A percentile compares a stretch with the other conserved stretches of the same genome.
phyloP scores from a whole-genome alignment of 495 filamentous ascomycete species.

The Neurospora terricola region DNA sequence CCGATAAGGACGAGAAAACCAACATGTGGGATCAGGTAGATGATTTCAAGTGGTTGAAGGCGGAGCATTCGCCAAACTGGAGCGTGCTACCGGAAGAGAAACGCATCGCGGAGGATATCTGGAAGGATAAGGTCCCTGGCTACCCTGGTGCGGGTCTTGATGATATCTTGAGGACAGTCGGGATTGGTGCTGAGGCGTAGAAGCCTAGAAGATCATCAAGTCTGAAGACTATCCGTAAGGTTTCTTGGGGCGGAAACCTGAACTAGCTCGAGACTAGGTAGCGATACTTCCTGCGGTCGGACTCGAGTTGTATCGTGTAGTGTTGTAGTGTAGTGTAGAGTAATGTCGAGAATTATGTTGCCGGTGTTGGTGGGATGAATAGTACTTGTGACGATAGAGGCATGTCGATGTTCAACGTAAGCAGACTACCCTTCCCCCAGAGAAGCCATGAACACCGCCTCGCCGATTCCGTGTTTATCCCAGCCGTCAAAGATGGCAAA shows the following conservation, averaged over 20 bases:
- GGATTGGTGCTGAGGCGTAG: constrained; percentile 22
- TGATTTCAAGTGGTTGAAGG: constrained; percentile 95
- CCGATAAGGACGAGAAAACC: constrained; percentile 21
- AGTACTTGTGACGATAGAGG: neutral
- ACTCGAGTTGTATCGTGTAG: neutral
- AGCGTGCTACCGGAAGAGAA: constrained; percentile 51
- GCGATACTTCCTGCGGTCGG: neutral
- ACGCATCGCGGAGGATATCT: constrained; percentile 52
- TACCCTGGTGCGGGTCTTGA: constrained; percentile 51
- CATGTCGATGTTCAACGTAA: neutral
- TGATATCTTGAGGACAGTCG: constrained; percentile 55
- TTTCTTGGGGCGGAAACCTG: neutral
- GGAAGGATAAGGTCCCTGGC: constrained; percentile 60
- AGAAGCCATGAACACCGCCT: neutral
- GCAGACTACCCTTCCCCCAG: neutral
- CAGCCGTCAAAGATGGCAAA: neutral
- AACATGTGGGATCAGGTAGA: constrained; percentile 86
- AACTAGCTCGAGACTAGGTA: neutral
- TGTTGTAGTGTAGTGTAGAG: neutral
- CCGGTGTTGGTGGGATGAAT: neutral
- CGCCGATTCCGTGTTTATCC: neutral
- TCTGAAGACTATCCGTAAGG: neutral
- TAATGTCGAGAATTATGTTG: neutral
- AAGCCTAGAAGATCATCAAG: neutral
- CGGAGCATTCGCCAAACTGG: constrained; percentile 84